Percentiles rank a stretch among this genome's conserved stretches.
Conservation (phyloP, 2,329 filamentous ascomycete species). For the Fusarium sp. region DNA sequence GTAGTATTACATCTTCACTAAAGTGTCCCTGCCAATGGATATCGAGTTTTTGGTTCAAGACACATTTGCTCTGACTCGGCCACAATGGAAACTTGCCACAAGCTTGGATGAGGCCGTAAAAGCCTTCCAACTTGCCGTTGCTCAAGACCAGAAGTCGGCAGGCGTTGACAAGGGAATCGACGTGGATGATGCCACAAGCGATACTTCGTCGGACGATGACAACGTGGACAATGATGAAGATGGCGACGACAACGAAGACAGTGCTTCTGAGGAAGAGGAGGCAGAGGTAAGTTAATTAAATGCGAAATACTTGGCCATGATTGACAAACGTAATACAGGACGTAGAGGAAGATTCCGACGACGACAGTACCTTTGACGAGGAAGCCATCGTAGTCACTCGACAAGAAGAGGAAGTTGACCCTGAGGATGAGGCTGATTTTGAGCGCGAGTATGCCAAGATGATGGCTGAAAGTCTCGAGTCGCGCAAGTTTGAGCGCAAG, state of each 20-base stretch:
- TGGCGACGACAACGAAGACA: conserved; percentile 69
- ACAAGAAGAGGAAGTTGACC: conserved; percentile 89
- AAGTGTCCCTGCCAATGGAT: conserved; percentile 92
- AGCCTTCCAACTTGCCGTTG: conserved; percentile 87
- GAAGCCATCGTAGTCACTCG: conserved; percentile 93
- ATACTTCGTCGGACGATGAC: conserved; percentile 80
- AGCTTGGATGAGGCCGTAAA: conserved; percentile 85
- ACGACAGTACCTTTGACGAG: conserved; percentile 77
- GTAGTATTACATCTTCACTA: conserved; percentile 91
- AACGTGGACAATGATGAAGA: conserved; percentile 75
- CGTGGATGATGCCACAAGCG: conserved; percentile 77
- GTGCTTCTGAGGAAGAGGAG: conserved; percentile 69
- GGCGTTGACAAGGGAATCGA: conserved; percentile 76
- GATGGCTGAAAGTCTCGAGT: conserved; percentile 97
- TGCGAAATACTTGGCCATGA: not conserved
- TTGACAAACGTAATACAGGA: conserved; percentile 52
- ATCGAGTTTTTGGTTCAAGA: conserved; percentile 97
- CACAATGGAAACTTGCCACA: conserved; percentile 89
- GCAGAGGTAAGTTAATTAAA: conserved; percentile 57
- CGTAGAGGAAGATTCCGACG: conserved; percentile 58
- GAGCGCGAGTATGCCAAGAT: conserved; percentile 98
- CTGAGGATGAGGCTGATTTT: conserved; percentile 95
- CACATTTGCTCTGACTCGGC: conserved; percentile 83
- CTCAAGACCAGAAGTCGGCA: conserved; percentile 86
- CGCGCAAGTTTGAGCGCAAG: conserved; percentile 95